These are phyloP conservation scores for Tilletia walkeri DNA, from an alignment of 1,284 basidiomycete species.

Conservation along the genomic window DNA sequence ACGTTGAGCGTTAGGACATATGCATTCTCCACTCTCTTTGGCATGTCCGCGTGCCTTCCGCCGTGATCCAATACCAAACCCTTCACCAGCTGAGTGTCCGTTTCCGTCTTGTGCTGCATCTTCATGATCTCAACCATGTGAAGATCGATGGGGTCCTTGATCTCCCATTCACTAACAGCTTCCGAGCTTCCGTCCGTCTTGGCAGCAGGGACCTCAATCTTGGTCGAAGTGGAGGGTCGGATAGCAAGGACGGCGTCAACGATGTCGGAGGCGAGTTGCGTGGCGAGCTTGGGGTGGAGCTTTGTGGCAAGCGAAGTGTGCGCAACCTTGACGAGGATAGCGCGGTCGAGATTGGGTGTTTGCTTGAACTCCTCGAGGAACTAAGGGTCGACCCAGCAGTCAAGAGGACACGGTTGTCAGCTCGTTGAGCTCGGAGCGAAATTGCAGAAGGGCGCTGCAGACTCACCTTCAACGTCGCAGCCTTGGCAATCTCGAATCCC, in stretches of 20 bases:
- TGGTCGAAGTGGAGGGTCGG: constrained; percentile 57
- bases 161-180: constrained; percentile 46
- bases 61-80: constrained; percentile 92
- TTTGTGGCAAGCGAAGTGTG: constrained; percentile 94
- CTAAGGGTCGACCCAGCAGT: constrained; percentile 57
- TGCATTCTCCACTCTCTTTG: constrained; percentile 94
- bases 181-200: constrained; percentile 46
- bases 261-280: constrained; percentile 83
- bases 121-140: constrained; percentile 99
- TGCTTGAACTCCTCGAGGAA: constrained; percentile 88
- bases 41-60: constrained; percentile 97
- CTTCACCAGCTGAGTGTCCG: constrained; percentile 93
- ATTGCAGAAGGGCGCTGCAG: neutral
- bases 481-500: constrained; percentile 96
- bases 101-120: constrained; percentile 98
- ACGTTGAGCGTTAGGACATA: constrained; percentile 95
- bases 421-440: neutral
- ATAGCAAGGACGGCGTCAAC: constrained; percentile 94
- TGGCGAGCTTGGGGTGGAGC: constrained; percentile 77
- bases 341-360: constrained; percentile 72
- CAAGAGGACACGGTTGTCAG: too few species aligned
- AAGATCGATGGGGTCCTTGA: constrained; percentile 76
- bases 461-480: constrained; percentile 80
- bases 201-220: constrained; percentile 37
- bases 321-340: constrained; percentile 87